Conservation (phyloP, 192 early-diverging fungal species). For the Phycomyces nitens region DNA sequence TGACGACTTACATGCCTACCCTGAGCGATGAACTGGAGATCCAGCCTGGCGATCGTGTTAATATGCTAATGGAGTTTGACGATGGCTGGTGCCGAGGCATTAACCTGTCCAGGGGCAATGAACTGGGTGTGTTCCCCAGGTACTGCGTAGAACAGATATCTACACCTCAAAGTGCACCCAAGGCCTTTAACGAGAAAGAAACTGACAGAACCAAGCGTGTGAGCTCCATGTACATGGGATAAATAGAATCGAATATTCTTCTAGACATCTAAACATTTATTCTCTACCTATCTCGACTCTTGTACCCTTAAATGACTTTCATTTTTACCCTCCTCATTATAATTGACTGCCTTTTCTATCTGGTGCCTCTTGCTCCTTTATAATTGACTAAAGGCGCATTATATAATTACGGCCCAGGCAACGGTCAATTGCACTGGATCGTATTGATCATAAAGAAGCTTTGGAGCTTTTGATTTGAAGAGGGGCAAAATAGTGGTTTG, state of each 20-base stretch:
- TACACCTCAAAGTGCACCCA: neutral
- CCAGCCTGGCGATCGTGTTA: slow-evolving; percentile 48
- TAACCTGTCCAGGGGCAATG: slow-evolving; percentile 44
- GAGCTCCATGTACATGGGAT: slow-evolving; percentile 24
- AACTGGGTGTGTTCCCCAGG: slow-evolving; percentile 53
- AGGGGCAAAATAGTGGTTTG: no score
- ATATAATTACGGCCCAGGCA: no score
- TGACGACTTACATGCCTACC: slow-evolving; percentile 49
- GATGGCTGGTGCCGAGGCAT: slow-evolving; percentile 59
- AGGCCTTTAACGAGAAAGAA: neutral
- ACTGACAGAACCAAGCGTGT: slow-evolving; percentile 18
- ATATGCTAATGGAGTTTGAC: slow-evolving; percentile 51
- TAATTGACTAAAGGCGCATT: no score
- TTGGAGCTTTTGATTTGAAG: no score
- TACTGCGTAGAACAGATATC: slow-evolving; percentile 42
- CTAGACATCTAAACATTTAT: neutral
- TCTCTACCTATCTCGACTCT: neutral
- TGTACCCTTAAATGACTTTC: neutral
- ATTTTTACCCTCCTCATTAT: no score
- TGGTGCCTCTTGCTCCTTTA: no score
- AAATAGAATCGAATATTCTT: neutral
- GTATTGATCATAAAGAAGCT: no score
- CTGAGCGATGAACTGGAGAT: slow-evolving; percentile 56
- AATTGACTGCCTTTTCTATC: no score
- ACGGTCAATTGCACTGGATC: no score